These are phyloP conservation scores for Malassezia slooffiae DNA, from an alignment of 1,284 basidiomycete genomes.

Conservation along the genomic window DNA sequence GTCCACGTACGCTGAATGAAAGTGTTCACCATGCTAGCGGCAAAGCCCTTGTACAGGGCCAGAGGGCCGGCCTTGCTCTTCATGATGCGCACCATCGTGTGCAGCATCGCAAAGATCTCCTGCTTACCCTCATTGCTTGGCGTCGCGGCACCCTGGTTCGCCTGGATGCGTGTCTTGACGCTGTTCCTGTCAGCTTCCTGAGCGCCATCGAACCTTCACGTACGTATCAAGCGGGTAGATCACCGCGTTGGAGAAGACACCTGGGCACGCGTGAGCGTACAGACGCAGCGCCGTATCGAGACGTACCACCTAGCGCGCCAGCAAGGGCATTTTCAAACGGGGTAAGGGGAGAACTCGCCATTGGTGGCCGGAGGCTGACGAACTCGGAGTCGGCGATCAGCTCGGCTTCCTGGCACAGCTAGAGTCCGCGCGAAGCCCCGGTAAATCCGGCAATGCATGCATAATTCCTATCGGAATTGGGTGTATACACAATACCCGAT, in stretches of 20 bases:
- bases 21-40: constrained; percentile 95
- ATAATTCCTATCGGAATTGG: too few relatives aligned
- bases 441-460: too few relatives aligned
- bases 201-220: too few relatives aligned
- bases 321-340: constrained; percentile 86
- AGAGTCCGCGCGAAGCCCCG: too few relatives aligned
- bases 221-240: constrained; percentile 88
- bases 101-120: constrained; percentile 34
- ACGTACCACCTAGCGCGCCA: constrained; percentile 80
- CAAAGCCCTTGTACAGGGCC: constrained; percentile 84
- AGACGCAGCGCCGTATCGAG: too few relatives aligned
- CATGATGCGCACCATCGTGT: constrained; percentile 37
- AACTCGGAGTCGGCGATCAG: too few relatives aligned
- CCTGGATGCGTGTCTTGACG: constrained; percentile 88
- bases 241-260: constrained; percentile 49
- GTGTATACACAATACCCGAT: too few relatives aligned
- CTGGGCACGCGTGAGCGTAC: constrained; percentile 3
- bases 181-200: constrained; percentile 53
- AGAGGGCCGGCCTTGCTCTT: constrained; percentile 31
- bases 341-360: too few relatives aligned
- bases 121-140: constrained; percentile 51
- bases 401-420: too few relatives aligned
- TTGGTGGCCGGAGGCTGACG: too few relatives aligned
- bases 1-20: constrained; percentile 68
- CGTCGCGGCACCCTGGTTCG: constrained; percentile 49